Evolutionary conservation across 495 filamentous ascomycete genomes (phyloP), one percentile per base, ranked within the genome.

Genomic region (Daldinia vernicosa): DNA sequence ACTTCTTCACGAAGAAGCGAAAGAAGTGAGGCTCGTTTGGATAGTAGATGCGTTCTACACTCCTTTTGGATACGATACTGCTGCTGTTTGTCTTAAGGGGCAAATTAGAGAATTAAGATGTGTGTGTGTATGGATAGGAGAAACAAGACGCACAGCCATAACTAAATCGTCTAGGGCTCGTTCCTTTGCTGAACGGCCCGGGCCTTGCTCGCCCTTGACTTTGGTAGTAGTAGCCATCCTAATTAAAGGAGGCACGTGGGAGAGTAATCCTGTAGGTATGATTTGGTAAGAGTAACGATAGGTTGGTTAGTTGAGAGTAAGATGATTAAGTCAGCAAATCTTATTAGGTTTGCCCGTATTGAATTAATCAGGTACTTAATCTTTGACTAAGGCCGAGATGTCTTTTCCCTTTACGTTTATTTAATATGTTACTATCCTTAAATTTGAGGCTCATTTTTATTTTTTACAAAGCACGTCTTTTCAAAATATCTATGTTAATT

Each of bases 11-110:
- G 77, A 97, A 97, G 74, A 90, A 89, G 14, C 91, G 89, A 70
- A 95, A 94, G 83, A 93, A 96, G 75, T 93, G 89, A 19, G 90
- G 87, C 68, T 95, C 84, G 60, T 87, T 79, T 15, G 86, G 78
- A 70, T 90, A 90, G 79, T 97, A 97, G 19, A 95, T 84, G 72
- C 89, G 88, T 76, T 97, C 93, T 30, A 97, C 93, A 71, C 91
- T 93, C 65, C 93, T 86, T 77, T 97, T 97, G 27, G 92, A 97
- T 40, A 93, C 89, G 73, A 97, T 97, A 72, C 91, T 94, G 78
- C 91, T 93, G 76, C 88, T 93, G 75, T 97, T 97, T 60, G 94
- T 97, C 91, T 94, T 56, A 22, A 65, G 27, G 51, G 50, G 60
- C 55, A 52, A 19, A 64, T 72, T 72, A 72, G 70, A 68, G 65